Conservation (phyloP, 768 basidiomycete genomes). For the Lactifluus pinguis region DNA sequence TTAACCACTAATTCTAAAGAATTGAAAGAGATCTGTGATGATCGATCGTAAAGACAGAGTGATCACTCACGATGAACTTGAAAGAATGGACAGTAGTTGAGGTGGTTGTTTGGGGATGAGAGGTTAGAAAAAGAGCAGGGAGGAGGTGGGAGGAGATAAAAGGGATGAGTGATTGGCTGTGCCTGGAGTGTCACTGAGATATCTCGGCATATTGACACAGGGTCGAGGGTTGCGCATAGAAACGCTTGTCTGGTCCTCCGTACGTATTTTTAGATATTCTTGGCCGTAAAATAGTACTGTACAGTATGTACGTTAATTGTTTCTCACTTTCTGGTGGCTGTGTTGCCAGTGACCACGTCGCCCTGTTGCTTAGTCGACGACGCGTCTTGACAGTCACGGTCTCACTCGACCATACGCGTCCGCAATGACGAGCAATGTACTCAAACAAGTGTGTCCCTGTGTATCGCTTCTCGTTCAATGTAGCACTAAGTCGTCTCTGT, state of each 20-base stretch:
- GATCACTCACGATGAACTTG: background rate
- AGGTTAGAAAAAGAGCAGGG: background rate
- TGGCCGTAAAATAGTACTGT: background rate
- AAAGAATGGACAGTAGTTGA: background rate
- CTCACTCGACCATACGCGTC: background rate
- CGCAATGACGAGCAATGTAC: conserved; percentile 36
- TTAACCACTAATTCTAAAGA: background rate
- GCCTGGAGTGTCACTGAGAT: background rate
- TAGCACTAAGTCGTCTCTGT: background rate
- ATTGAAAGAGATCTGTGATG: background rate
- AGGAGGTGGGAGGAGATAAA: background rate
- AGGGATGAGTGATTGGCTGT: background rate
- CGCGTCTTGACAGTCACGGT: background rate
- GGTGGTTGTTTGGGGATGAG: background rate
- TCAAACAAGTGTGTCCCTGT: conserved; percentile 33
- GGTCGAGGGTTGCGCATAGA: background rate
- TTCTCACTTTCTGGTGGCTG: background rate
- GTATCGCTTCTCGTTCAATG: background rate
- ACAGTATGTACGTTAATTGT: background rate
- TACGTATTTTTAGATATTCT: too few relatives aligned
- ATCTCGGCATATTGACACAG: background rate
- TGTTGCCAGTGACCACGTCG: background rate
- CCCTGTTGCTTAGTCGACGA: background rate
- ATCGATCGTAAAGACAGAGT: background rate
- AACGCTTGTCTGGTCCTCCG: background rate